Evolutionary conservation across 352 stramenopile species (phyloP).

Genomic region (Bremia lactucae): DNA sequence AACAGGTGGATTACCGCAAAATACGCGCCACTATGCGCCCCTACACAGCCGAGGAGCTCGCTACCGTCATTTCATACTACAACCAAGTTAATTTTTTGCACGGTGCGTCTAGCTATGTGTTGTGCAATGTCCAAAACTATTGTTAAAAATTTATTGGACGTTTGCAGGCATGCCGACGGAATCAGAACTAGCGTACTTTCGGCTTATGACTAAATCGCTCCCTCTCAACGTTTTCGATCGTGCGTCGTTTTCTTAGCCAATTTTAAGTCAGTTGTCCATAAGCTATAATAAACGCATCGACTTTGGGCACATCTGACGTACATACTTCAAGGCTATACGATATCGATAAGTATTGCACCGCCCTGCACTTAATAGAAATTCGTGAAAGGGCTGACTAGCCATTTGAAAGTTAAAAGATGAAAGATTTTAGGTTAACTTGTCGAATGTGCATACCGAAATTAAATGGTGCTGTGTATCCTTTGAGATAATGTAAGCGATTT

Average conservation of each 20-base stretch:
- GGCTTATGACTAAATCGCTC: conserved; percentile 79
- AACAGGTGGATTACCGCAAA: conserved; percentile 72
- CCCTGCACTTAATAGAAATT: too few relatives aligned
- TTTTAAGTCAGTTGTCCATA: too few relatives aligned
- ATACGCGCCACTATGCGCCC: conserved; percentile 66
- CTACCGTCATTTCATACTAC: conserved; percentile 72
- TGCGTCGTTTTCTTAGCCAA: conserved; percentile 68
- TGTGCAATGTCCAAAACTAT: conserved; percentile 1
- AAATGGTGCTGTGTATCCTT: too few relatives aligned
- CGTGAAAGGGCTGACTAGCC: too few relatives aligned
- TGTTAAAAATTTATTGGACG: conserved; percentile 1
- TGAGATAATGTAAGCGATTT: too few relatives aligned
- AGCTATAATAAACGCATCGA: too few relatives aligned
- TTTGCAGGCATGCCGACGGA: conserved; percentile 54
- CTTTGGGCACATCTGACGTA: too few relatives aligned
- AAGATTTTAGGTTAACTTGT: too few relatives aligned
- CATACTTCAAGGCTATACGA: too few relatives aligned
- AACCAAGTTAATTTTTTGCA: conserved; percentile 72
- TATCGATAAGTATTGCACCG: too few relatives aligned
- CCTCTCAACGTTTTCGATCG: conserved; percentile 73
- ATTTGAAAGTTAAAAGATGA: too few relatives aligned
- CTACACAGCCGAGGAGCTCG: conserved; percentile 70
- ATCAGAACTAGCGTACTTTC: conserved; percentile 69
- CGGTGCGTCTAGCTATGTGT: conserved; percentile 19
- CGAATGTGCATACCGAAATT: too few relatives aligned